Base-by-base conservation (phyloP, 2,329 filamentous ascomycete species). In the Xylariaceae sp. region DNA sequence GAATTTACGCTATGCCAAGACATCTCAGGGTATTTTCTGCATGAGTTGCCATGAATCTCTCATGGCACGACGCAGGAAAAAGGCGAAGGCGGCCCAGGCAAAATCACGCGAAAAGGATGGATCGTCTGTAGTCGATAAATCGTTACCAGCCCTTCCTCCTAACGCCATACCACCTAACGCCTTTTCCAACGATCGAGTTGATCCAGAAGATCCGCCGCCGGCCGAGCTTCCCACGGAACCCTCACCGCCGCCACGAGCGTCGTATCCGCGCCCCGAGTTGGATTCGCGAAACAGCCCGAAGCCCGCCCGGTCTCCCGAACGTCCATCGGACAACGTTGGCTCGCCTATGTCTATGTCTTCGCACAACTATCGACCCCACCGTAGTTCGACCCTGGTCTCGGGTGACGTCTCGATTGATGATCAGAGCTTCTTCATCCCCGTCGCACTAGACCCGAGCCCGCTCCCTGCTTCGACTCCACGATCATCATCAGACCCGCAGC, bases 41-140 rank as follows among this genome's bases (percentile, higher is more conserved):
- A 99, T 99, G 94, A 92, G 88, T 71, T 99, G 94, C 73, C 94
- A 99, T 72, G 94, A 99, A 75, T 94, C 91, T 34, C 77, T 99
- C 56, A 97, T 97, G 92, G 91, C 93, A 53, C 83, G 93, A 64
- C 84, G 93, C 65, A 84, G 91, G 70, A 97, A 97, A 77, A 92
- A 90, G 74, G 87, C 88, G 45, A 92, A 90, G 74, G 83, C 86
- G 48, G 80, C 82, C 0, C 80, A 82, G 62, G 80, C 82, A 53
- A 87, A 87, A 68, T 75, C 80, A 54, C 79, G 83, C 68, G 84
- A 86, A 65, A 87, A 87, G 71, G 85, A 87, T 13, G 74, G 76
- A 51, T 85, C 80, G 55, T 83, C 87, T 17, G 84, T 87, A 78
- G 86, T 89, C 45, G 93, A 99, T 73, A 97, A 97, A 74, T 96